Base-by-base conservation (phyloP, 2,329 filamentous ascomycete genomes). In the Arachnomyces sp. region DNA sequence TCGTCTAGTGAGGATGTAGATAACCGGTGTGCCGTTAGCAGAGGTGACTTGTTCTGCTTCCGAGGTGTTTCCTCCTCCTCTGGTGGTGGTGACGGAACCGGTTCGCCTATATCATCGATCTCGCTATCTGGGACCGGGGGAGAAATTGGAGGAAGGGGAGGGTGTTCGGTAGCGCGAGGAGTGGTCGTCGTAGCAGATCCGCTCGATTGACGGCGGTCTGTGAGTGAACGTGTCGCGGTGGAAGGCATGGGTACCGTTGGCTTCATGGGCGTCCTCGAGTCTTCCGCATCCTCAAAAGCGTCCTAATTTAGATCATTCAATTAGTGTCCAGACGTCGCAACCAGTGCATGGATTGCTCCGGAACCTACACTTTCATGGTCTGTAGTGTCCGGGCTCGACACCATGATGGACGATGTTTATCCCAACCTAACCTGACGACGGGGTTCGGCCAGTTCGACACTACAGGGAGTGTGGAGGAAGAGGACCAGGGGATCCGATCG, bases 271-370 rank as follows among this genome's bases (percentile, higher is more conserved):
- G 50, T 59, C 48, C 61, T 70, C 55, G 72, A 76, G 61, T 85
- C 82, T 51, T 77, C 68, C 40, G 85, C 87, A 70, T 94, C 87
- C 66, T 94, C 86, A 56, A 93, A 94, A 12, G 76, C 76, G 54
- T 89, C 82, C 81, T 86, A 58, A 14, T 43, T n/a, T 31, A 18
- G n/a, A 35, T 34, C 32, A 40, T n/a, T n/a, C n/a, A n/a, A n/a
- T n/a, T n/a, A n/a, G n/a, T n/a, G n/a, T n/a, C n/a, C n/a, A n/a
- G n/a, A n/a, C n/a, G n/a, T n/a, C n/a, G n/a, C n/a, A n/a, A n/a
- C n/a, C n/a, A n/a, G n/a, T n/a, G n/a, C n/a, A n/a, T n/a, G n/a
- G n/a, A n/a, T n/a, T n/a, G n/a, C 39, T 36, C 42, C 31, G 32
- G 32, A 37, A 39, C 49, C 20, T 51, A 68, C 65, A 54, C 60